These are phyloP conservation scores for Fusarium sp. DNA, from an alignment of 2,329 filamentous ascomycete species.

Conservation along the genomic window DNA sequence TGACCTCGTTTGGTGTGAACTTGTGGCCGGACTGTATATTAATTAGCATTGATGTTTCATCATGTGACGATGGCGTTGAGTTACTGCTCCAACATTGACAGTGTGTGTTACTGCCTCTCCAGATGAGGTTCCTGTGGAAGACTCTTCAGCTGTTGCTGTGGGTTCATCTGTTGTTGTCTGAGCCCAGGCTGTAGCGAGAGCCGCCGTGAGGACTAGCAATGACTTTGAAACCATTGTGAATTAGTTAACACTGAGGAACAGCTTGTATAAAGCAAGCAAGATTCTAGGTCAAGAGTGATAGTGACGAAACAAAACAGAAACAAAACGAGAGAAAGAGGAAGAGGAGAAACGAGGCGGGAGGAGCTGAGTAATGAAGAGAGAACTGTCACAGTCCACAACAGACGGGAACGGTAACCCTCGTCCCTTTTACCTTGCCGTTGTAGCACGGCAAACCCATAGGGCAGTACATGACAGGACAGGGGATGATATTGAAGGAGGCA, in stretches of 20 bases:
- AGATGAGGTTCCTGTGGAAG: slow-evolving; percentile 33
- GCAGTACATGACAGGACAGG: slow-evolving; percentile 1
- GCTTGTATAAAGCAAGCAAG: slow-evolving; percentile 22
- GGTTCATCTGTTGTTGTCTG: slow-evolving; percentile 23
- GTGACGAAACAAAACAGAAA: slow-evolving; percentile 13
- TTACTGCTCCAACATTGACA: slow-evolving; percentile 43
- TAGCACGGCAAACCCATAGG: slow-evolving; percentile 11
- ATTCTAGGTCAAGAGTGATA: slow-evolving; percentile 5
- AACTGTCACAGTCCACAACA: background rate
- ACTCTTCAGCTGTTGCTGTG: slow-evolving; percentile 28
- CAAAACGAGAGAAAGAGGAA: slow-evolving; percentile 4
- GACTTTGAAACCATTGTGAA: slow-evolving; percentile 38
- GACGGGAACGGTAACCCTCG: slow-evolving; percentile 7
- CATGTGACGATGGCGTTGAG: background rate
- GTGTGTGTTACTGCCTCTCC: slow-evolving; percentile 40
- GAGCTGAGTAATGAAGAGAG: slow-evolving; percentile 39
- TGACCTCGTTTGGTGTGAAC: slow-evolving; percentile 47
- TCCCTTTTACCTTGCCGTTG: slow-evolving; percentile 21
- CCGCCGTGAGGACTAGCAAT: slow-evolving; percentile 28
- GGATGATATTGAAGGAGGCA: background rate
- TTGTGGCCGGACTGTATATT: slow-evolving; percentile 46
- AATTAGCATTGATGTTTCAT: slow-evolving; percentile 4
- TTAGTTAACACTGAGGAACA: slow-evolving; percentile 10
- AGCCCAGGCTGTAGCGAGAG: slow-evolving; percentile 34
- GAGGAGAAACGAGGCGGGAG: slow-evolving; percentile 11